A percentile compares a stretch with the other conserved stretches of the same genome.
These are phyloP conservation scores for Paramarasmius palmivorus DNA, from an alignment of 1,284 basidiomycete species.

Conservation along the genomic window DNA sequence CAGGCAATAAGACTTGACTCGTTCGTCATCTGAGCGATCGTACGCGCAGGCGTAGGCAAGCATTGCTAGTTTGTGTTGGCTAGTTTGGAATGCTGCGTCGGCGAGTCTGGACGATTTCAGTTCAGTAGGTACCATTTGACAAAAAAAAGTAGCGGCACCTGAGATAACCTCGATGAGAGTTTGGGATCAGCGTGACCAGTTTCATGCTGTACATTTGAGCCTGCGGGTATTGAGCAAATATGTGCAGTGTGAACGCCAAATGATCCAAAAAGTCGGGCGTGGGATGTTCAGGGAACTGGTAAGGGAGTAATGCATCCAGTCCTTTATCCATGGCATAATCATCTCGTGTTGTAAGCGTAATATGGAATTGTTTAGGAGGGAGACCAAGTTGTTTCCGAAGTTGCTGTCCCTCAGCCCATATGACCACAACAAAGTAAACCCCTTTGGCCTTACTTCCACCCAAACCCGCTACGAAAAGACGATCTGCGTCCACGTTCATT, in stretches of 20 bases:
- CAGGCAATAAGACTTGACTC: slow-evolving; percentile 41
- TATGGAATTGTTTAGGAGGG: slow-evolving; percentile 53
- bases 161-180: slow-evolving; percentile 48
- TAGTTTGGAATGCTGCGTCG: slow-evolving; percentile 38
- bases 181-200: slow-evolving; percentile 32
- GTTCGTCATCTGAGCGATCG: slow-evolving; percentile 37
- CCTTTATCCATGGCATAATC: slow-evolving; percentile 49
- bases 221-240: slow-evolving; percentile 34
- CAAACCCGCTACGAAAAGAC: slow-evolving; percentile 37
- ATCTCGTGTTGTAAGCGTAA: slow-evolving; percentile 46
- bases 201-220: slow-evolving; percentile 34
- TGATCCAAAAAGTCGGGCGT: slow-evolving; percentile 48
- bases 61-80: slow-evolving; percentile 51
- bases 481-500: slow-evolving; percentile 22
- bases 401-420: slow-evolving; percentile 56
- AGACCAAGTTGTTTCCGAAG: slow-evolving; percentile 49
- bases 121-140: not conserved
- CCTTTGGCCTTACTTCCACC: slow-evolving; percentile 35
- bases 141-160: slow-evolving; percentile 4
- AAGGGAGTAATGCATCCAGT: slow-evolving; percentile 39
- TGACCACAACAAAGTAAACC: slow-evolving; percentile 49
- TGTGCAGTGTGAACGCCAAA: slow-evolving; percentile 45
- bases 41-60: slow-evolving; percentile 51
- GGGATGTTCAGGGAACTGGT: slow-evolving; percentile 26
- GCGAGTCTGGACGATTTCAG: slow-evolving; percentile 35